These are phyloP conservation scores for Macroventuria anomochaeta DNA, from an alignment of 2,329 filamentous ascomycete genomes.

Conservation along the genomic window DNA sequence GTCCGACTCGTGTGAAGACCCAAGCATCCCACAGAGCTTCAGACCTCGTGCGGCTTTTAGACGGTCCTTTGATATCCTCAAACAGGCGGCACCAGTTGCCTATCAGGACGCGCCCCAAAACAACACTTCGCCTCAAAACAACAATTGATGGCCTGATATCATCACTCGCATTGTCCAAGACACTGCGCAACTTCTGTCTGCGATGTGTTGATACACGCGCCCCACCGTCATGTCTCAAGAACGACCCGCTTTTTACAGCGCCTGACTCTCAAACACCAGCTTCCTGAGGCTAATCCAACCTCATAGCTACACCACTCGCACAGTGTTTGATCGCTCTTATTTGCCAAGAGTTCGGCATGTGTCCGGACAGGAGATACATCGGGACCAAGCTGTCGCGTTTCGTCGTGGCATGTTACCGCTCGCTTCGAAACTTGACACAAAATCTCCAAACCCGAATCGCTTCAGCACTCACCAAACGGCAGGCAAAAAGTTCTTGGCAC, in stretches of 20 bases:
- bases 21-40: not conserved
- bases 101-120: not conserved
- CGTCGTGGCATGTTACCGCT: constrained; percentile 23
- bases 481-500: constrained; percentile 3
- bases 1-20: not conserved
- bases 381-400: constrained; percentile 27
- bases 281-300: constrained; percentile 18
- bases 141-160: not conserved
- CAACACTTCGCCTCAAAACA: not conserved
- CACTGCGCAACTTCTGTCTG: constrained; percentile 6
- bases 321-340: constrained; percentile 15
- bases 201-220: constrained; percentile 13
- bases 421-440: constrained; percentile 34
- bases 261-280: constrained; percentile 27
- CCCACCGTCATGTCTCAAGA: constrained; percentile 21
- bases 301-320: constrained; percentile 14
- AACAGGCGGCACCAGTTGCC: not conserved
- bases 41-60: not conserved
- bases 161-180: constrained; percentile 3
- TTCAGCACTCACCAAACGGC: constrained; percentile 7
- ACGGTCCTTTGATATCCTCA: not conserved
- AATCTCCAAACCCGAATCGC: constrained; percentile 24
- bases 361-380: constrained; percentile 15
- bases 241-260: constrained; percentile 17
- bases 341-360: constrained; percentile 18